Evolutionary conservation across 768 basidiomycete genomes (phyloP).

Genomic region (Boletus rubescentipes): DNA sequence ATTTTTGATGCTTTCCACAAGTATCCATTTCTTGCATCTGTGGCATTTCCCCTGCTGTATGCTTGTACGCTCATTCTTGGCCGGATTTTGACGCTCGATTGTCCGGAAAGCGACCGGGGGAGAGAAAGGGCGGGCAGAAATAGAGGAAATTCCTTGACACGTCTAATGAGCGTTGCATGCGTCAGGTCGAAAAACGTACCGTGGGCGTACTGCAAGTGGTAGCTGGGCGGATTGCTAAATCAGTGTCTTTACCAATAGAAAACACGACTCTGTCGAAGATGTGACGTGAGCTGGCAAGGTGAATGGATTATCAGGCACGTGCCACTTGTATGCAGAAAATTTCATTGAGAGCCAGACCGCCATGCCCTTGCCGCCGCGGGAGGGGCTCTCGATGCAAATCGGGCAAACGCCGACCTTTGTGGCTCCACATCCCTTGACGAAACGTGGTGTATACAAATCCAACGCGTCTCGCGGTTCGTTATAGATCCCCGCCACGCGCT

Average conservation of each 20-base stretch:
- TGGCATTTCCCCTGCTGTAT: constrained; percentile 78
- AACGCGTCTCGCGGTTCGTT: constrained; percentile 59
- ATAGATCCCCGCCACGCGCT: constrained; percentile 42
- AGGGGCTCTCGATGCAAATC: constrained; percentile 60
- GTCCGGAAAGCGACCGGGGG: constrained; percentile 67
- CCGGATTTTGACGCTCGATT: constrained; percentile 42
- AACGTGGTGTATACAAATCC: constrained; percentile 79
- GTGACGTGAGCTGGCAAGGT: constrained; percentile 2
- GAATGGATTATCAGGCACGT: constrained; percentile 22
- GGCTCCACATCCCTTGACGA: constrained; percentile 65
- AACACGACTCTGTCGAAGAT: constrained; percentile 18
- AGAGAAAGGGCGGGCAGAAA: constrained; percentile 69
- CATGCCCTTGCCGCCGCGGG: constrained; percentile 63
- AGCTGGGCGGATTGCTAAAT: constrained; percentile 42
- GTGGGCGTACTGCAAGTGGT: constrained; percentile 81
- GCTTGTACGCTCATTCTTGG: constrained; percentile 56
- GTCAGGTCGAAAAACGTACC: constrained; percentile 41
- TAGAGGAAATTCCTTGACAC: constrained; percentile 63
- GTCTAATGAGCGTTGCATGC: background rate
- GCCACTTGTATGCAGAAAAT: constrained; percentile 83
- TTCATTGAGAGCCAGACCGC: constrained; percentile 76
- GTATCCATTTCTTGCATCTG: constrained; percentile 70
- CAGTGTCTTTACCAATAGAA: constrained; percentile 1
- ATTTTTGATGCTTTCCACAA: constrained; percentile 71
- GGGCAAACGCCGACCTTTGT: constrained; percentile 79